A percentile compares a stretch with the other conserved stretches of the same genome.
These are phyloP conservation scores for Bryopsis sp. DNA, from an alignment of 139 green algal species.

Conservation along the genomic window DNA sequence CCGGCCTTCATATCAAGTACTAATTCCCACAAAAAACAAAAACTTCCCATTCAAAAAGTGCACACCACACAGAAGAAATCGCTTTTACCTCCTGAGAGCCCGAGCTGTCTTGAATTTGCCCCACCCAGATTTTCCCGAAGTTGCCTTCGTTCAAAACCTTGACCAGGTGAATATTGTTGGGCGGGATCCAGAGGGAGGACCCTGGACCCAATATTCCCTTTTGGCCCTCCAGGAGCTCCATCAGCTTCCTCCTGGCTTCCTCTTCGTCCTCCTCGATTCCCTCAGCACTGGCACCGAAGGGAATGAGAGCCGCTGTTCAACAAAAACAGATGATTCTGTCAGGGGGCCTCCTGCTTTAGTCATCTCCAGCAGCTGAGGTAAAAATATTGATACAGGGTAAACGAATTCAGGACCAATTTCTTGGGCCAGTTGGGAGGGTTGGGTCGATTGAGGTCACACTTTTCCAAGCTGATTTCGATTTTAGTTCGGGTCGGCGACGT, in stretches of 20 bases:
- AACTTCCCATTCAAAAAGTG: not conserved
- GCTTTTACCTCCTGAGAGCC: not conserved
- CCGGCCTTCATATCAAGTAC: not conserved
- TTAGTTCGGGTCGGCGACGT: no score
- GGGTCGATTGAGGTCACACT: no score
- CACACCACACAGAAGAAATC: not conserved
- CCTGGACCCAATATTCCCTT: no score
- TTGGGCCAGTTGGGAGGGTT: no score
- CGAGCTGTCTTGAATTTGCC: constrained; percentile 4
- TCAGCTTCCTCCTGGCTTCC: not conserved
- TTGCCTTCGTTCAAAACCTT: constrained; percentile 10
- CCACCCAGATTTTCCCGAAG: constrained; percentile 18
- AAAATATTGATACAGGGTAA: no score
- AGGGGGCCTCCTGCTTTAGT: no score
- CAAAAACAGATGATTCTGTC: no score
- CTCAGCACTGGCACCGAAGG: no score
- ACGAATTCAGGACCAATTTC: no score
- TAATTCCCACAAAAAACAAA: not conserved
- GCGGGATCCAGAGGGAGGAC: constrained; percentile 10
- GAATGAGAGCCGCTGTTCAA: no score
- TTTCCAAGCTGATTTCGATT: no score
- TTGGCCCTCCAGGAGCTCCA: constrained; percentile 7
- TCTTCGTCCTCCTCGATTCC: not conserved
- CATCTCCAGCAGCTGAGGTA: no score
- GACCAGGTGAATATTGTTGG: constrained; percentile 1